Evolutionary conservation across 2,329 filamentous ascomycete genomes (phyloP).

Genomic region (Metarhizium rileyi): DNA sequence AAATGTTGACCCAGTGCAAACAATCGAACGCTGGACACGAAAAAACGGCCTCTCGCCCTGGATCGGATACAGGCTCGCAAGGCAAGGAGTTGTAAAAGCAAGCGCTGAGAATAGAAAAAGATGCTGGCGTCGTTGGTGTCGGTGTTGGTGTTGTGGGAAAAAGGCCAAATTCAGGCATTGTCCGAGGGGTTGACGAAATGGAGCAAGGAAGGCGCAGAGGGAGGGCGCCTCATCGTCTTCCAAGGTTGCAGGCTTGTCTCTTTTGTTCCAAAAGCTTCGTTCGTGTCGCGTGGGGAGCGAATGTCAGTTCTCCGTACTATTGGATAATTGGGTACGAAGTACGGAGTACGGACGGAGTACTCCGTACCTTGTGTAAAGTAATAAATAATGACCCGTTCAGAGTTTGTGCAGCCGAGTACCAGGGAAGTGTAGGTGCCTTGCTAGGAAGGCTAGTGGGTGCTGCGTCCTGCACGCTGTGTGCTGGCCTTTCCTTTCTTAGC

Average conservation of each 20-base stretch:
- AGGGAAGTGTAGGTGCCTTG: background rate
- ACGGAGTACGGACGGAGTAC: no score
- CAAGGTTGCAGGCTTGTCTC: background rate
- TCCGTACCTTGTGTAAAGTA: background rate
- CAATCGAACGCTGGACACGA: background rate
- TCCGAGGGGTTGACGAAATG: background rate
- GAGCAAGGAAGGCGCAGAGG: background rate
- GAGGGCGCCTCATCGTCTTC: background rate
- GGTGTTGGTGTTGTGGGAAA: no score
- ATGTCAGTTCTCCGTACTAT: background rate
- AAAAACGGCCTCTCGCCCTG: background rate
- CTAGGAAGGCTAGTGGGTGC: background rate
- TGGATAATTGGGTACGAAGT: no score
- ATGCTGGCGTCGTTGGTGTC: background rate
- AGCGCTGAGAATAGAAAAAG: background rate
- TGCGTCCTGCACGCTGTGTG: background rate
- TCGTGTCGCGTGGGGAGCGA: slow-evolving; percentile 2
- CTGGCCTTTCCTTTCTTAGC: background rate
- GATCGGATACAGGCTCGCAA: background rate
- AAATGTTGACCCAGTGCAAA: background rate
- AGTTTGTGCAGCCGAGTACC: background rate
- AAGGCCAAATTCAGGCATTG: background rate
- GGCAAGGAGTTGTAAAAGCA: background rate
- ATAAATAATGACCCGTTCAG: background rate
- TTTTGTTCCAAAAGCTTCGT: background rate